These are phyloP conservation scores for Yamadazyma atmosphaerica DNA, from an alignment of 1,139 yeast species.

Conservation along the genomic window DNA sequence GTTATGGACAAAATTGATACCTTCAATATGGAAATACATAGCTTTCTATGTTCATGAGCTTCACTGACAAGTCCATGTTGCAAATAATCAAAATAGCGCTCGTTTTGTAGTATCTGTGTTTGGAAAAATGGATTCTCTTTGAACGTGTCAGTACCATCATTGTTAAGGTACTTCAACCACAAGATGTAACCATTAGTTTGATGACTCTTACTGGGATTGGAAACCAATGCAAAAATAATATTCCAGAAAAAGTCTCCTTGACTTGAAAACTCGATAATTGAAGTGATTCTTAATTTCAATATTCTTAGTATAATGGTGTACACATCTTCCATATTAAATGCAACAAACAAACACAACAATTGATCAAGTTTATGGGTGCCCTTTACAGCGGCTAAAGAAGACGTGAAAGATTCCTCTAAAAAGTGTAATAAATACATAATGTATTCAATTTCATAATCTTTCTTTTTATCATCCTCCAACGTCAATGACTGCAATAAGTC, in stretches of 20 bases:
- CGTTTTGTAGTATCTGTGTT: slow-evolving; percentile 28
- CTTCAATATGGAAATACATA: slow-evolving; percentile 67
- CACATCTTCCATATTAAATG: slow-evolving; percentile 27
- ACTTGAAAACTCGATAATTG: slow-evolving; percentile 23
- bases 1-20: slow-evolving; percentile 53
- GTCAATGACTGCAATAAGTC: background rate
- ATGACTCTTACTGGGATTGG: slow-evolving; percentile 28
- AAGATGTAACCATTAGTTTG: slow-evolving; percentile 48
- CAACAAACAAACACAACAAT: slow-evolving; percentile 12
- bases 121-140: slow-evolving; percentile 27
- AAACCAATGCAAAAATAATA: slow-evolving; percentile 36
- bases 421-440: slow-evolving; percentile 12
- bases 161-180: slow-evolving; percentile 54
- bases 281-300: slow-evolving; percentile 50
- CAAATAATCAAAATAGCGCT: slow-evolving; percentile 57
- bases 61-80: slow-evolving; percentile 57
- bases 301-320: slow-evolving; percentile 35
- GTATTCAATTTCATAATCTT: slow-evolving; percentile 10
- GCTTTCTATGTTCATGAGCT: slow-evolving; percentile 71
- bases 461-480: background rate
- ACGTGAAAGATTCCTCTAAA: slow-evolving; percentile 13
- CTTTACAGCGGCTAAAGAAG: background rate
- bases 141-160: slow-evolving; percentile 13
- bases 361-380: slow-evolving; percentile 8
- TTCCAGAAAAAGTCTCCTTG: slow-evolving; percentile 42